A percentile compares a stretch with the other conserved stretches of the same genome.
Conservation (phyloP, 805 yeast species). For the Cyberlindnera americana region DNA sequence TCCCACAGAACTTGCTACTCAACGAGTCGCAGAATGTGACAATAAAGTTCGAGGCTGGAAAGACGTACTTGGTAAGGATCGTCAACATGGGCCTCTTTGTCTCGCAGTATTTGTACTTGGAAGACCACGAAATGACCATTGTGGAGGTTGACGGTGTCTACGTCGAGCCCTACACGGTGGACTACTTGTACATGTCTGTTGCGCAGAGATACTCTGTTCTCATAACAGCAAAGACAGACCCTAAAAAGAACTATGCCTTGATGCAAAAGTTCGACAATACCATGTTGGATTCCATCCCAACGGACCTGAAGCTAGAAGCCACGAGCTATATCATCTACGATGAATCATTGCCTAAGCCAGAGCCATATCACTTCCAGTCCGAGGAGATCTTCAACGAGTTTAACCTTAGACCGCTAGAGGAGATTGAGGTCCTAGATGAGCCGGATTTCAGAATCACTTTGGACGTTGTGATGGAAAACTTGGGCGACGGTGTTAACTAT, state of each 20-base stretch:
- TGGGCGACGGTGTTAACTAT: conserved; percentile 84
- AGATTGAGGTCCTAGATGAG: conserved; percentile 44
- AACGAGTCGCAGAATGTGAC: conserved; percentile 61
- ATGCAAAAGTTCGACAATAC: conserved; percentile 58
- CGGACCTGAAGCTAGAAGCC: conserved; percentile 49
- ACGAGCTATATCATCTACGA: conserved; percentile 57
- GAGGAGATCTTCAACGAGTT: conserved; percentile 32
- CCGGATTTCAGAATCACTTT: conserved; percentile 60
- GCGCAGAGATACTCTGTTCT: conserved; percentile 81
- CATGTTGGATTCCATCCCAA: conserved; percentile 70
- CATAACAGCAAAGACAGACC: conserved; percentile 47
- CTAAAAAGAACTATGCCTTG: conserved; percentile 51
- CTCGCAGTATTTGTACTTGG: conserved; percentile 64
- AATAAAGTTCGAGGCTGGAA: conserved; percentile 52
- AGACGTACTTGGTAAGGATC: conserved; percentile 61
- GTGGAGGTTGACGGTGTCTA: conserved; percentile 76
- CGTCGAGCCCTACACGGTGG: conserved; percentile 53
- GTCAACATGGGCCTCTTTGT: conserved; percentile 70
- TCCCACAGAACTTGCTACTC: conserved; percentile 62
- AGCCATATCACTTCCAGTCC: conserved; percentile 18
- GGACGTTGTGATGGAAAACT: conserved; percentile 73
- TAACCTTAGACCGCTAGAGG: conserved; percentile 41
- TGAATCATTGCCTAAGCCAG: conserved; percentile 29
- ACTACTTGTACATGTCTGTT: conserved; percentile 60
- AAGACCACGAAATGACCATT: conserved; percentile 66